Conservation (phyloP, 768 basidiomycete genomes). For the Boletus fagicola region DNA sequence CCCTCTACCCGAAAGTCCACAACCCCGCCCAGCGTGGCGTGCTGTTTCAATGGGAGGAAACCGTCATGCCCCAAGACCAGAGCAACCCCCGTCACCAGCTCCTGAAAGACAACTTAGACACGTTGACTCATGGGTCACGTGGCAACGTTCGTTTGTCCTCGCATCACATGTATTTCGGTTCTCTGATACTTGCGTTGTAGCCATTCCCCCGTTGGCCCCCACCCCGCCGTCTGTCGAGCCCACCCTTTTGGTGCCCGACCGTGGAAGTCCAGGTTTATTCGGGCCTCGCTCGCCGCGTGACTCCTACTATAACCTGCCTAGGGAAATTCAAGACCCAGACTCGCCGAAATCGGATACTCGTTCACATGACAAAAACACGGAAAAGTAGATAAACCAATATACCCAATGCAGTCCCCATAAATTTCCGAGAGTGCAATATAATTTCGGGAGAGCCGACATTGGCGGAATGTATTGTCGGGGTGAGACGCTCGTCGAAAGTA, state of each 20-base stretch:
- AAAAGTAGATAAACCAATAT: too few relatives aligned
- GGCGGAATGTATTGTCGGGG: too few relatives aligned
- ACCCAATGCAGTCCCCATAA: too few relatives aligned
- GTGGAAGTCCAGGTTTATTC: constrained; percentile 62
- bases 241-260: constrained; percentile 53
- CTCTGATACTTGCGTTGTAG: constrained; percentile 32
- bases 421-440: too few relatives aligned
- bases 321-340: not conserved
- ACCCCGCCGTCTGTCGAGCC: constrained; percentile 56
- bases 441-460: too few relatives aligned
- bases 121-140: constrained; percentile 54
- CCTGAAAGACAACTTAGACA: constrained; percentile 36
- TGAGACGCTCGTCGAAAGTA: too few relatives aligned
- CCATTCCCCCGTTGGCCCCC: constrained; percentile 51
- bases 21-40: constrained; percentile 57
- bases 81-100: constrained; percentile 23
- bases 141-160: constrained; percentile 52
- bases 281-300: constrained; percentile 61
- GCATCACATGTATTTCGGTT: not conserved
- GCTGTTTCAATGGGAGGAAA: constrained; percentile 36
- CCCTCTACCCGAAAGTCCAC: constrained; percentile 39
- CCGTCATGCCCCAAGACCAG: constrained; percentile 34
- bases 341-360: not conserved
- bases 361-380: too few relatives aligned
- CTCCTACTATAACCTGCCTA: not conserved